Evolutionary conservation across 805 yeast genomes (phyloP), one percentile per base, ranked within the genome.

Genomic region (Myxozyma mucilagina): DNA sequence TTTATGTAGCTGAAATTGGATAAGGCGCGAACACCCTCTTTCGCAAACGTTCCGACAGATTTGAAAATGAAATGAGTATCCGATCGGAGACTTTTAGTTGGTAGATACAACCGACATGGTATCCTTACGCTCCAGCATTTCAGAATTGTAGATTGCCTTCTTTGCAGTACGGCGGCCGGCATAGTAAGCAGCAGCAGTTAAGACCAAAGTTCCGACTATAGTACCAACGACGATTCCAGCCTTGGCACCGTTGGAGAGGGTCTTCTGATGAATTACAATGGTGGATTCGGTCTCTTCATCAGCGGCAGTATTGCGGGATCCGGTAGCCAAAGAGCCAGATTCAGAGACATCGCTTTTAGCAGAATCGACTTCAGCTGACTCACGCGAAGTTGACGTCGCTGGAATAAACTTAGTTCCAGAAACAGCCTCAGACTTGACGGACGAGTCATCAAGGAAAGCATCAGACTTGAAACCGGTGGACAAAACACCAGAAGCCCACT

Each of bases 161-260:
- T 47, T 47, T 6, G 51, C 51, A 47, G 51, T 47, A 14, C 51
- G 51, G 29, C 51, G 51, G 29, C 51, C 51, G 29, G 29, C 10
- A 36, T 47, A 47, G 16, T 20, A 47, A 4, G 51, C 29, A 47
- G 45, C 61, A 6, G 44, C 59, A 13, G 43, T 32, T 18, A 54
- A 34, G n/a, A 54, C 7, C 29, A 49, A 13, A 14, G 47, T 59
- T 35, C 58, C 58, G 14, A 52, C n/a, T 7, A 54, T 31, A 7
- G 58, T 35, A n/a, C 58, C 58, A 20, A 54, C 57, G 16, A 45
- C 47, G 16, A 50, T 54, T 14, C 58, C 58, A 35, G 59, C 58
- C 29, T 24, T 35, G 11, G 39, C 44, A 11, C 58, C 58, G 36
- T n/a, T n/a, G n/a, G n/a, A n/a, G n/a, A n/a, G n/a, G n/a, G n/a